Evolutionary conservation across 83 land plant species (phyloP).

Genomic region (Larix sibirica): DNA sequence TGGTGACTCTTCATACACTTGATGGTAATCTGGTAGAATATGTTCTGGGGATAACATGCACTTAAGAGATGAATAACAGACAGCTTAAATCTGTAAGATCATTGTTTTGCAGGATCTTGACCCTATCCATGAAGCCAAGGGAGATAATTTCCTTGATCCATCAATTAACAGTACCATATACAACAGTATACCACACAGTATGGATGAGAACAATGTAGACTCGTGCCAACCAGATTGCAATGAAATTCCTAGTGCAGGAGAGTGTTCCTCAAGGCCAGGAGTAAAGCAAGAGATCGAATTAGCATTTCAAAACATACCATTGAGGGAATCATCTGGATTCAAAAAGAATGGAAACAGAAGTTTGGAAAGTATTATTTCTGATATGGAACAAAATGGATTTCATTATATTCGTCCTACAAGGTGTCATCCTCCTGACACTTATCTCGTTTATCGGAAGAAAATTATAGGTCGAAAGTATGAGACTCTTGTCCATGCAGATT

Average conservation of each 20-base stretch:
- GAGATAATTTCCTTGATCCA: not conserved
- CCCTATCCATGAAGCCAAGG: not conserved
- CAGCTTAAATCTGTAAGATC: not conserved
- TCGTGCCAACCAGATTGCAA: not conserved
- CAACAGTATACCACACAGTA: not conserved
- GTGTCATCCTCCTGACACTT: slow-evolving; percentile 29
- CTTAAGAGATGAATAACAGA: not conserved
- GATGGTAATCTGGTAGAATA: not conserved
- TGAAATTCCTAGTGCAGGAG: not conserved
- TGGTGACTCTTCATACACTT: not conserved
- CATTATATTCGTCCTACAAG: slow-evolving; percentile 52
- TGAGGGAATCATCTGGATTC: not conserved
- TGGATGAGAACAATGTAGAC: not conserved
- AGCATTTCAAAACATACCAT: not conserved
- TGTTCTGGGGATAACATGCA: not conserved
- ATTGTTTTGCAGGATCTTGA: slow-evolving; percentile 14
- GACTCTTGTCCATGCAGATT: slow-evolving; percentile 77
- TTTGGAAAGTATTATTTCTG: slow-evolving; percentile 32
- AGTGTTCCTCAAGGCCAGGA: not conserved
- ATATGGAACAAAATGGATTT: slow-evolving; percentile 79
- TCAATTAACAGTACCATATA: not conserved
- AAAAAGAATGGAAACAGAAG: not conserved
- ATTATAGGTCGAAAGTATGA: slow-evolving; percentile 21
- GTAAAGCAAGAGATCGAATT: not conserved
- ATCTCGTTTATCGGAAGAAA: slow-evolving; percentile 59